These are phyloP conservation scores for Rachicladosporium sp. DNA, from an alignment of 2,329 filamentous ascomycete genomes.

Conservation along the genomic window DNA sequence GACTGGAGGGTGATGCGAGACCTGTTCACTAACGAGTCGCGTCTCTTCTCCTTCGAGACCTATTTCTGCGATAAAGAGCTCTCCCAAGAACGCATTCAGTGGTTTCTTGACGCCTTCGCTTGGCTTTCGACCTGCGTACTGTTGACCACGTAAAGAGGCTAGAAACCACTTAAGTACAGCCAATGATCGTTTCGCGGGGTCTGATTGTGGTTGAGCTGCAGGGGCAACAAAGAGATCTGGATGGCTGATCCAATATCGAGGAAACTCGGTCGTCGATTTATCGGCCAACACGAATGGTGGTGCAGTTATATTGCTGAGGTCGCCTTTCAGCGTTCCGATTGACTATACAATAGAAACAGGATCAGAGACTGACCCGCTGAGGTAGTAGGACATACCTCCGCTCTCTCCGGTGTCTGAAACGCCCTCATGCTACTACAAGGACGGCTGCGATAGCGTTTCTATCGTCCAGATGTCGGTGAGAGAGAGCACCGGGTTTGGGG, in stretches of 20 bases:
- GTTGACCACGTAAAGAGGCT: constrained; percentile 34
- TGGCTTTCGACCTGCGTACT: constrained; percentile 33
- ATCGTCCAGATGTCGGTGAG: too few relatives aligned
- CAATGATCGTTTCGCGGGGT: constrained; percentile 30
- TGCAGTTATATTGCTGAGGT: constrained; percentile 35
- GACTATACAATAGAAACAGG: constrained; percentile 16
- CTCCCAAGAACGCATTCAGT: constrained; percentile 38
- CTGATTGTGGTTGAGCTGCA: constrained; percentile 23
- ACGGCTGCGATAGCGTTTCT: too few relatives aligned
- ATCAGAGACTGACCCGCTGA: background rate
- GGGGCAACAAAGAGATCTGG: constrained; percentile 35
- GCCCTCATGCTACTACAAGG: too few relatives aligned
- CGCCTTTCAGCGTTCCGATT: constrained; percentile 34
- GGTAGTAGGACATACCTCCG: too few relatives aligned
- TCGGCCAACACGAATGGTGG: constrained; percentile 34
- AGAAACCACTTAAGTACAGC: constrained; percentile 40
- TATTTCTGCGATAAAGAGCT: constrained; percentile 32
- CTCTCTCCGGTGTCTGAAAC: too few relatives aligned
- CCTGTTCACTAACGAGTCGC: constrained; percentile 32
- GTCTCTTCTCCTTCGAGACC: constrained; percentile 27
- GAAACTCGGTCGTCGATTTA: constrained; percentile 34
- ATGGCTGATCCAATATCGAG: constrained; percentile 35
- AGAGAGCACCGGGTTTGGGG: too few relatives aligned
- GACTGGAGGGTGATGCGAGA: constrained; percentile 35
- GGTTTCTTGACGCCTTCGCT: constrained; percentile 38